phyloP scores from a whole-genome alignment of 2,329 filamentous ascomycete genomes.

The Fusarium sp. region DNA sequence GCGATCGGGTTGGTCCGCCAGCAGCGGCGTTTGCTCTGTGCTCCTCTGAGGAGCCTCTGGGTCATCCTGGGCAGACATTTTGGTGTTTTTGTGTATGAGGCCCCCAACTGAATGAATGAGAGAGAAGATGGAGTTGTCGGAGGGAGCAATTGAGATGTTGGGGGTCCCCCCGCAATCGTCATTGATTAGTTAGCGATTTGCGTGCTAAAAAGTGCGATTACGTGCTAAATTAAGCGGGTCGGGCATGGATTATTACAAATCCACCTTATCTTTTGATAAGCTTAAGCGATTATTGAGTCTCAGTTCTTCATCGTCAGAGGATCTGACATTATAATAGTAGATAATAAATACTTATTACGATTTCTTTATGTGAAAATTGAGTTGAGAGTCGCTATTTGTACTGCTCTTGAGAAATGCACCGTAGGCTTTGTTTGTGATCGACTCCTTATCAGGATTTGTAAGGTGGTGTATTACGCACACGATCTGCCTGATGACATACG shows the following conservation, averaged over 20 bases:
- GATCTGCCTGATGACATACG: too few relatives aligned
- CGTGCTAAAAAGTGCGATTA: background rate
- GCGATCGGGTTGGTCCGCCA: background rate
- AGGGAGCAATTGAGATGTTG: background rate
- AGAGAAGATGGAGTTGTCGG: background rate
- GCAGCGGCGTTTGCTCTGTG: constrained; percentile 26
- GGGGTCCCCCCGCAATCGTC: constrained; percentile 9
- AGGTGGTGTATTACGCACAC: too few relatives aligned
- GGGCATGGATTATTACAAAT: constrained; percentile 26
- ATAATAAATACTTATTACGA: too few relatives aligned
- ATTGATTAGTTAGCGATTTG: constrained; percentile 19
- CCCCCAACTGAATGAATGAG: background rate
- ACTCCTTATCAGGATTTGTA: too few relatives aligned
- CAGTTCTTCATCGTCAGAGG: too few relatives aligned
- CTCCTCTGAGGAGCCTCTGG: background rate
- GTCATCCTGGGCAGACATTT: constrained; percentile 8
- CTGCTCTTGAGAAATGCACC: too few relatives aligned
- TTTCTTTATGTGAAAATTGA: too few relatives aligned
- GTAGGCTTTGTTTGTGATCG: too few relatives aligned
- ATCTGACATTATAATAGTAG: background rate
- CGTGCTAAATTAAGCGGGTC: constrained; percentile 16
- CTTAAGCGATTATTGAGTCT: background rate
- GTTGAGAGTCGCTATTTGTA: too few relatives aligned
- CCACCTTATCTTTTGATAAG: background rate
- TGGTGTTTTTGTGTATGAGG: accelerated